Evolutionary conservation across 257 asterid species (phyloP), one percentile per base, ranked within the genome.

Genomic region (Solanum etuberosum): DNA sequence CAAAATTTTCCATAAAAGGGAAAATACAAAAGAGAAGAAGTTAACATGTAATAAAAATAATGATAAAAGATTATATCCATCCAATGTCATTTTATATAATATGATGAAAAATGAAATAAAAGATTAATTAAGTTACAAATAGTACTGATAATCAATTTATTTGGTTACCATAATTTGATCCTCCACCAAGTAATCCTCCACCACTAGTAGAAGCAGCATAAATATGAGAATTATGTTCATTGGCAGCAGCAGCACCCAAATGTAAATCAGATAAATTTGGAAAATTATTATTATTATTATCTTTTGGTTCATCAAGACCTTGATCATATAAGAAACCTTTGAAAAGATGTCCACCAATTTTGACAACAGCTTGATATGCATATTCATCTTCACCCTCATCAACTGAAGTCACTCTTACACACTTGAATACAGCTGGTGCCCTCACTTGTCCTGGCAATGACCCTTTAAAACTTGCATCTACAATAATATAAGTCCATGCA

Each of bases 281-380:
- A 59, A 90, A 91, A 43, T 71, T 34, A 25, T 65, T 35, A 25
- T 40, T 43, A 27, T 59, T 59, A 71, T 68, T n/a, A 42, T 71
- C 43, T 31, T 92, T 94, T 14, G 88, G 89, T 87, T 91, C 72
- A 37, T 77, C 97, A 25, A 90, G 83, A 7, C 97, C 98, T 92
- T 94, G 96, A 91, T 95, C 96, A 13, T 94, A 95, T 0, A 95
- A 87, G 77, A 94, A 93, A 3, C 98, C 98, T 87, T 95, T 94
- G 94, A 95, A 95, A 38, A 94, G 92, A 87, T 93, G 98, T 23
- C 98, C 98, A 4, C 97, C 97, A n/a, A 95, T 94, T 83, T 89
- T 91, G 6, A 94, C 97, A 5, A 90, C 90, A 1, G 97, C 98
- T 42, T 95, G 97, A 38, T 94, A 95, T 18, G 98, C 98, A 85